These are phyloP conservation scores for Amanita polypyramis DNA, from an alignment of 768 basidiomycete genomes.

Conservation along the genomic window DNA sequence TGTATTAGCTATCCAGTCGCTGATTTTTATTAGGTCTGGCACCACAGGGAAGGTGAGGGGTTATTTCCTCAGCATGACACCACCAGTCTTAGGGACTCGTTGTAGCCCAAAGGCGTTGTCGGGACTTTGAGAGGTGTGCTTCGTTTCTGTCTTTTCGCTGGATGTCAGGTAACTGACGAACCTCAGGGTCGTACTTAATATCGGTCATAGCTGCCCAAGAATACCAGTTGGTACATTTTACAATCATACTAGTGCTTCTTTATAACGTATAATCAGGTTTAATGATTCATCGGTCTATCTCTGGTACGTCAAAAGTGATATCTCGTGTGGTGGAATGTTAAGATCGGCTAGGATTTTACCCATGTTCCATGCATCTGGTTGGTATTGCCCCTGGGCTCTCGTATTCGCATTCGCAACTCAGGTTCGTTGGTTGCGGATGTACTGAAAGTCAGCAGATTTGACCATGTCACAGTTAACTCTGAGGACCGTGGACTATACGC, in stretches of 20 bases:
- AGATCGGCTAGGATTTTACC: slow-evolving; percentile 59
- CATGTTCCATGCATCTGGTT: slow-evolving; percentile 86
- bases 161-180: neutral
- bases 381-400: slow-evolving; percentile 82
- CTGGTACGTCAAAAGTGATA: slow-evolving; percentile 35
- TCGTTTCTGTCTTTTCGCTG: neutral
- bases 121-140: neutral
- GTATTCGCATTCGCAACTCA: slow-evolving; percentile 70
- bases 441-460: neutral
- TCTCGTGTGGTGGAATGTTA: neutral
- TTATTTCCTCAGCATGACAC: neutral
- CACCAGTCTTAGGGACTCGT: neutral
- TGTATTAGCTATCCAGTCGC: neutral
- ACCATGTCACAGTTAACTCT: slow-evolving; percentile 46
- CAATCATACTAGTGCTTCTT: neutral
- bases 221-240: slow-evolving; percentile 36
- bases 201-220: slow-evolving; percentile 74
- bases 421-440: slow-evolving; percentile 21
- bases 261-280: slow-evolving; percentile 32
- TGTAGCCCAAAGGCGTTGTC: slow-evolving; percentile 7
- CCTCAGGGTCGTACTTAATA: slow-evolving; percentile 67
- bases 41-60: slow-evolving; percentile 68
- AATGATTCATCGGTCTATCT: slow-evolving; percentile 61
- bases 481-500: slow-evolving; percentile 21
- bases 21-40: slow-evolving; percentile 46